Evolutionary conservation across 2,329 filamentous ascomycete genomes (phyloP).

Genomic region (Cryphonectria nitschkei): DNA sequence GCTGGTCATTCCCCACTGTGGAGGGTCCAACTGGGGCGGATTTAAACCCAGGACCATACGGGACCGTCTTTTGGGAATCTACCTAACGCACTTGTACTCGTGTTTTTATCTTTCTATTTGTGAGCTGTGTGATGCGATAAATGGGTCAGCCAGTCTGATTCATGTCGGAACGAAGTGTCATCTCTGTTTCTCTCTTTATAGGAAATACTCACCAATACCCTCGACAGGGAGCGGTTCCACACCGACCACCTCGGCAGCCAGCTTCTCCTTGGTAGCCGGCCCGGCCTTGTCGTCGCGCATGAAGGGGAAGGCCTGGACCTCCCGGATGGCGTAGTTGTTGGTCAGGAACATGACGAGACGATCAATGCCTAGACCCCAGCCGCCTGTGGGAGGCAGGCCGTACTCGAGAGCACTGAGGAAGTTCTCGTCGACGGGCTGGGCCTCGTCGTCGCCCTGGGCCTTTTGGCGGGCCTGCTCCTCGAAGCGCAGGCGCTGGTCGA

Average conservation of each 20-base stretch:
- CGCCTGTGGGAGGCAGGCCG: conserved; percentile 89
- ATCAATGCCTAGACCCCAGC: conserved; percentile 96
- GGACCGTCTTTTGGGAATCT: background rate
- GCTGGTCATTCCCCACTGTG: background rate
- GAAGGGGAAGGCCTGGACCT: conserved; percentile 95
- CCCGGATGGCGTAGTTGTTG: conserved; percentile 93
- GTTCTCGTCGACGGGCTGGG: conserved; percentile 92
- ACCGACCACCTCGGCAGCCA: conserved; percentile 41
- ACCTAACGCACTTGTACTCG: background rate
- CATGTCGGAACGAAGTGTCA: background rate
- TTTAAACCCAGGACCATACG: background rate
- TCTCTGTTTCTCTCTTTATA: background rate
- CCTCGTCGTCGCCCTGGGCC: conserved; percentile 95
- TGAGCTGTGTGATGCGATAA: conserved; percentile 19
- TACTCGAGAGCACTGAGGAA: conserved; percentile 48
- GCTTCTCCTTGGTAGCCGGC: conserved; percentile 50
- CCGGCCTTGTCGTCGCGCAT: conserved; percentile 81
- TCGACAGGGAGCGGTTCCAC: conserved; percentile 41
- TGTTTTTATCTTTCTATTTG: conserved; percentile 11
- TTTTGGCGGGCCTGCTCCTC: conserved; percentile 97
- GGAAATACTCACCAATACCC: conserved; percentile 39
- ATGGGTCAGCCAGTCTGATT: background rate
- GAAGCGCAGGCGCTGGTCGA: conserved; percentile 88
- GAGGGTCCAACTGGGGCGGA: background rate
- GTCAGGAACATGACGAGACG: conserved; percentile 95